Percentiles rank a stretch among this genome's conserved stretches.
phyloP scores from a whole-genome alignment of 2,329 filamentous ascomycete species.

The Didymella exigua region DNA sequence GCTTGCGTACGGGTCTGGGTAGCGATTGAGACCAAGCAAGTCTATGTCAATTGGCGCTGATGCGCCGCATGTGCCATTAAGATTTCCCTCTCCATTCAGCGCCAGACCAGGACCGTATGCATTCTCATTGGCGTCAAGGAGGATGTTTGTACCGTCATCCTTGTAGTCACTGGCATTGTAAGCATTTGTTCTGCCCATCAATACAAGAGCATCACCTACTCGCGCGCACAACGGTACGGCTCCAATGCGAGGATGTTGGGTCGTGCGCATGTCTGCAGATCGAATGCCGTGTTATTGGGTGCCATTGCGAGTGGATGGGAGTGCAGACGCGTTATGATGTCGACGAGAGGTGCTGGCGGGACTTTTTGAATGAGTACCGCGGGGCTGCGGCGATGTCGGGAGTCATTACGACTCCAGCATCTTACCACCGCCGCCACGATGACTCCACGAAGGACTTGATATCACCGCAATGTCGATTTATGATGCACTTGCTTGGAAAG shows the following conservation, averaged over 20 bases:
- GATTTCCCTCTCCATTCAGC: conserved; percentile 55
- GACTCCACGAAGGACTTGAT: conserved; percentile 5
- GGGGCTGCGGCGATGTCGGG: conserved; percentile 32
- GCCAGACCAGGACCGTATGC: conserved; percentile 84
- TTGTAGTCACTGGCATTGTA: conserved; percentile 81
- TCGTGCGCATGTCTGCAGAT: conserved; percentile 57
- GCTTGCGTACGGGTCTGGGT: conserved; percentile 76
- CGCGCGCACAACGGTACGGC: conserved; percentile 61
- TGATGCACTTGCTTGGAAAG: neutral
- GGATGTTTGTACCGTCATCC: conserved; percentile 92
- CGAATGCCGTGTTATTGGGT: conserved; percentile 46
- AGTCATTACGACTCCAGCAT: conserved; percentile 12
- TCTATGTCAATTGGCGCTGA: conserved; percentile 66
- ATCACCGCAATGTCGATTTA: neutral
- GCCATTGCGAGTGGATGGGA: conserved; percentile 29
- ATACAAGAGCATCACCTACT: conserved; percentile 49
- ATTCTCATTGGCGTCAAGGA: conserved; percentile 98
- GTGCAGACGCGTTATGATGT: conserved; percentile 6
- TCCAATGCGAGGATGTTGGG: conserved; percentile 60
- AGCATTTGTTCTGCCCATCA: conserved; percentile 8
- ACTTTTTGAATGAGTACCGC: conserved; percentile 34
- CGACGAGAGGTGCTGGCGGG: conserved; percentile 15
- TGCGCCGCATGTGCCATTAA: conserved; percentile 44
- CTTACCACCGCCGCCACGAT: conserved; percentile 11
- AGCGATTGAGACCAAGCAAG: conserved; percentile 84